Percentiles rank a stretch among this genome's conserved stretches.
Evolutionary conservation across 192 early-diverging fungal species (phyloP).

Genomic region (Gonapodya prolifera): DNA sequence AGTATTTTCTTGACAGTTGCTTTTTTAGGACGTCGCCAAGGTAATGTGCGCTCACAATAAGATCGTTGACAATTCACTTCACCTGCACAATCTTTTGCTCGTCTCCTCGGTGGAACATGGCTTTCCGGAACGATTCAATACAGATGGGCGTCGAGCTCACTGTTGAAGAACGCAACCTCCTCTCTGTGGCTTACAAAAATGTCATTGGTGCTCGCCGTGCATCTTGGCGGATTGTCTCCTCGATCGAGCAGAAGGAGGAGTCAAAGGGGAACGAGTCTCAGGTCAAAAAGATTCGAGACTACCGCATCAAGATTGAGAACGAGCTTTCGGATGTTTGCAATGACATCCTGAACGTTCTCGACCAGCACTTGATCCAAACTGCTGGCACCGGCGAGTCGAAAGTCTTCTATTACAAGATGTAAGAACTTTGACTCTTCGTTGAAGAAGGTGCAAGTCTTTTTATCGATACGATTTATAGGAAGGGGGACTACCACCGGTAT

Average conservation of each 20-base stretch:
- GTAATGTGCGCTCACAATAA: not conserved
- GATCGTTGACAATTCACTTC: not conserved
- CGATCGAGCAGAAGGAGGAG: conserved; percentile 99
- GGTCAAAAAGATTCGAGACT: conserved; percentile 85
- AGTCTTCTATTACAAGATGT: conserved; percentile 99
- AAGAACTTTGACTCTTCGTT: too few relatives aligned
- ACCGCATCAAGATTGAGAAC: conserved; percentile 88
- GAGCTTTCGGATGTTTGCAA: conserved; percentile 92
- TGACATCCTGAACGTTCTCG: conserved; percentile 86
- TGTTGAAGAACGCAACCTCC: conserved; percentile 96
- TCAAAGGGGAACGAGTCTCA: conserved; percentile 81
- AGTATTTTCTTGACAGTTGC: conserved; percentile 5
- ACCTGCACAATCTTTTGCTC: not conserved
- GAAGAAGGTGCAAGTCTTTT: not conserved
- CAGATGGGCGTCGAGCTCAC: conserved; percentile 78
- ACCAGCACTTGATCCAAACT: conserved; percentile 78
- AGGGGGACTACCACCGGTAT: conserved; percentile 99
- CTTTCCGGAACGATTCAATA: conserved; percentile 8
- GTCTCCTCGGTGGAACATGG: not conserved
- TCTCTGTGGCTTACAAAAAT: conserved; percentile 99
- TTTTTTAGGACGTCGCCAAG: not conserved
- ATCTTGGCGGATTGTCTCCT: conserved; percentile 98
- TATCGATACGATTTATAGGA: conserved; percentile 33
- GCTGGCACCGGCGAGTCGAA: conserved; percentile 93
- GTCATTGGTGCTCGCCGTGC: conserved; percentile 98